A percentile compares a stretch with the other conserved stretches of the same genome.
Conservation (phyloP, 169 alveolate genomes). For the Cryptosporidium canis region DNA sequence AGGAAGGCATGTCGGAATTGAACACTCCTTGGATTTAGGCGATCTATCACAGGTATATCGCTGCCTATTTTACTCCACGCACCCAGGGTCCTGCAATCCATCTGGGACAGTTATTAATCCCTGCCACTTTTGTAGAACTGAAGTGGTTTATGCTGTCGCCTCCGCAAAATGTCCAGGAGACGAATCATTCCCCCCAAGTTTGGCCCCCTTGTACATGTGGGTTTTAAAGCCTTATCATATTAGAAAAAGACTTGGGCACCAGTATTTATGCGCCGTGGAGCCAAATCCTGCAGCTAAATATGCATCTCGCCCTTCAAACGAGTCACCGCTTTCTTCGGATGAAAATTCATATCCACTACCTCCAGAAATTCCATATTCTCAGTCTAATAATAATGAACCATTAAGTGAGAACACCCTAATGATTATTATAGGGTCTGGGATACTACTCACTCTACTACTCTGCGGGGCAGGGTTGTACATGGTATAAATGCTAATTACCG, state of each 20-base stretch:
- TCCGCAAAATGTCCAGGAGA: constrained; percentile 73
- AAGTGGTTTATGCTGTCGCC: constrained; percentile 67
- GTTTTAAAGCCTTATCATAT: constrained; percentile 62
- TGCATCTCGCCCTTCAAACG: constrained; percentile 40
- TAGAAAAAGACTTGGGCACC: constrained; percentile 49
- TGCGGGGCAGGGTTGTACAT: constrained; percentile 56
- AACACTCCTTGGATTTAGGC: constrained; percentile 63
- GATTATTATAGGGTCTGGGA: constrained; percentile 18
- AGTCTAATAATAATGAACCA: not conserved
- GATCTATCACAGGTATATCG: constrained; percentile 53
- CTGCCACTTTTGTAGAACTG: constrained; percentile 71
- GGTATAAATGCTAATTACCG: not conserved
- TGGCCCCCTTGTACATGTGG: constrained; percentile 73
- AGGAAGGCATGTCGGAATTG: constrained; percentile 72
- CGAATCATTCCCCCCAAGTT: constrained; percentile 71
- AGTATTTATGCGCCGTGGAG: constrained; percentile 65
- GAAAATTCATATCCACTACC: constrained; percentile 58
- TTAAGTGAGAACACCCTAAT: constrained; percentile 36
- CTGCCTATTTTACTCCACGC: constrained; percentile 61
- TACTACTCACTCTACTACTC: constrained; percentile 2
- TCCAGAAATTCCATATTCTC: constrained; percentile 35
- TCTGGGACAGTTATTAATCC: constrained; percentile 72
- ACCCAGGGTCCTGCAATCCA: constrained; percentile 62
- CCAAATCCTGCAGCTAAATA: constrained; percentile 72
- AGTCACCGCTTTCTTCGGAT: constrained; percentile 14